Base-by-base conservation (phyloP, 2,329 filamentous ascomycete species). In the Capronia epimyces region DNA sequence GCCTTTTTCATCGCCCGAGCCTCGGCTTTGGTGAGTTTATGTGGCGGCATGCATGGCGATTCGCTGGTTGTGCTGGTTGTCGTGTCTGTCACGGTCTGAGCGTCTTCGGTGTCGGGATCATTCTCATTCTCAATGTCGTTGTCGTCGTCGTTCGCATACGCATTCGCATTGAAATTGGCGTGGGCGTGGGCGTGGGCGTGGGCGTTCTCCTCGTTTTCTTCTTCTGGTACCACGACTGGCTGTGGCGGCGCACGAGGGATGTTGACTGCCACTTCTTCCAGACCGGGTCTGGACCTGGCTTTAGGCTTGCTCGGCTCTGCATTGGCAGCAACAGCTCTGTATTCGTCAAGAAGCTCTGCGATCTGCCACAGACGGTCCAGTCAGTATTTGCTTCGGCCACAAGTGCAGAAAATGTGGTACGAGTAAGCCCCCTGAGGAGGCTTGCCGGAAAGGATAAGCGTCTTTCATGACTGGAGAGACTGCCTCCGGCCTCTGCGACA, bases 261-360 rank as follows among this genome's bases (percentile, higher is more conserved):
- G 16, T 58, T 55, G 43, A 53, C 20, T 3, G 46, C 31, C 12
- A 55, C 18, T 31, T 53, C 52, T 46, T 42, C 43, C 20, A 58
- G 29, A 13, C 31, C 32, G 5, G 32, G 6, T 16, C 52, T 43
- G n/a, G 29, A 41, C 18, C 12, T 45, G 13, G 42, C 21, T 20
- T 36, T 29, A 36, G 27, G n/a, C 36, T 34, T 31, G 18, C 20
- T 20, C 15, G 16, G 18, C 15, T 37, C 34, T 9, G 16, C 15
- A 12, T 32, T 12, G 15, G 6, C 34, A 18, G 20, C 34, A 7
- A 32, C 47, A 13, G 37, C 32, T 24, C 43, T 54, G 34, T 59
- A 58, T 43, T 56, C 56, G 34, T 46, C 56, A 16, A 58, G 47
- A 27, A 61, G 48, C 39, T 60, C 59, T 21, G 59, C 57, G 22